Evolutionary conservation across 768 basidiomycete genomes (phyloP).

Genomic region (Collybiopsis luxurians): DNA sequence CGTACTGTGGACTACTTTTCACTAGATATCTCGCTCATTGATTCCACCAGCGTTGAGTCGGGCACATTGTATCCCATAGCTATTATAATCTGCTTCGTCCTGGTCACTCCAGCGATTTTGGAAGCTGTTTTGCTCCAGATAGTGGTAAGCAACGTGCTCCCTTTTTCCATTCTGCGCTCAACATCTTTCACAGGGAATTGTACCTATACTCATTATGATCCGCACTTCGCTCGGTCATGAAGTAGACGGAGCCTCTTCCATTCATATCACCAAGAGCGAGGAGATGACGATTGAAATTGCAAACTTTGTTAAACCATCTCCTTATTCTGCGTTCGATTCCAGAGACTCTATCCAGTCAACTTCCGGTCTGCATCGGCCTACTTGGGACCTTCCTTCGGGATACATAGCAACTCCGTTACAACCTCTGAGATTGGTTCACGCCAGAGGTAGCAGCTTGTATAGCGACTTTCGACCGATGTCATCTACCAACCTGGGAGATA

Average conservation of each 20-base stretch:
- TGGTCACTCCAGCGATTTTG: conserved; percentile 1
- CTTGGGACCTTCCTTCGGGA: not conserved
- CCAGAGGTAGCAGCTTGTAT: too few relatives aligned
- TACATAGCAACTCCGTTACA: not conserved
- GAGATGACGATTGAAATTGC: not conserved
- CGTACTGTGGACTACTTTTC: too few relatives aligned
- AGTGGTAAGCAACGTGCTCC: not conserved
- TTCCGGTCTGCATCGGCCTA: not conserved
- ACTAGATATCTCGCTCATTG: too few relatives aligned
- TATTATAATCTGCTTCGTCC: conserved; percentile 3
- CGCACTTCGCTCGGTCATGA: not conserved
- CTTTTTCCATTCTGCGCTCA: too few relatives aligned
- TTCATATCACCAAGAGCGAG: not conserved
- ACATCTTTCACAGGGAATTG: not conserved
- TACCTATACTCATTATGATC: conserved; percentile 1
- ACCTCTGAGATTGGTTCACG: too few relatives aligned
- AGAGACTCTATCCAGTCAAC: not conserved
- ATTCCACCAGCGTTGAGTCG: not conserved
- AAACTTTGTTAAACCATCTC: not conserved
- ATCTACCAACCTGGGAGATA: too few relatives aligned
- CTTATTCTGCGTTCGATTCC: not conserved
- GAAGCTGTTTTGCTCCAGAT: conserved; percentile 1
- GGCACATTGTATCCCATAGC: conserved; percentile 3
- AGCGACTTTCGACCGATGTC: too few relatives aligned
- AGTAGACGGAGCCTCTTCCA: not conserved